Conservation (phyloP, 2,329 filamentous ascomycete species). For the Diaporthe eres region DNA sequence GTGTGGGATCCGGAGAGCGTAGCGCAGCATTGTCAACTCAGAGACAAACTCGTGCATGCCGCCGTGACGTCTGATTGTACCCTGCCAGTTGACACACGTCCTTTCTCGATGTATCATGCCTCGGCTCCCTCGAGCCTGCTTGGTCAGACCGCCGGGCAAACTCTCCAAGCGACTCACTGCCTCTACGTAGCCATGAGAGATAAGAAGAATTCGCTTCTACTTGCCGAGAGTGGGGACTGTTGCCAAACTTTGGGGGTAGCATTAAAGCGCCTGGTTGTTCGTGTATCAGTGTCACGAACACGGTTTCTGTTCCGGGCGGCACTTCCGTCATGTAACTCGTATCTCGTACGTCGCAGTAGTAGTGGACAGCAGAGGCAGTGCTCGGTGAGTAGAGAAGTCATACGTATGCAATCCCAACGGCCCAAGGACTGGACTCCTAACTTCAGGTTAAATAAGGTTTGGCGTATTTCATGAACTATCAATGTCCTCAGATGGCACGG, state of each 20-base stretch:
- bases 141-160: not conserved
- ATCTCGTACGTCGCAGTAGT: not conserved
- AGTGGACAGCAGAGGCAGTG: not conserved
- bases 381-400: not conserved
- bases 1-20: not conserved
- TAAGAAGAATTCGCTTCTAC: not conserved
- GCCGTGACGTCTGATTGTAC: not conserved
- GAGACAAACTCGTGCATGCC: not conserved
- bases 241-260: not conserved
- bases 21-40: not conserved
- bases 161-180: not conserved
- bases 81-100: not conserved
- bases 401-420: not conserved
- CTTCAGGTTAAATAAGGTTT: not conserved
- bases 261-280: not conserved
- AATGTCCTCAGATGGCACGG: no score
- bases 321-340: not conserved
- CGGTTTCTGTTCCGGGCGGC: not conserved
- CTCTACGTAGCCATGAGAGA: not conserved
- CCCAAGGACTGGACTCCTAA: not conserved
- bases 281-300: not conserved
- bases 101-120: not conserved
- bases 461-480: not conserved
- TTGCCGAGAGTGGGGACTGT: not conserved
- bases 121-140: not conserved